Base-by-base conservation (phyloP, 2,329 filamentous ascomycete genomes). In the Beauveria pseudobassiana region DNA sequence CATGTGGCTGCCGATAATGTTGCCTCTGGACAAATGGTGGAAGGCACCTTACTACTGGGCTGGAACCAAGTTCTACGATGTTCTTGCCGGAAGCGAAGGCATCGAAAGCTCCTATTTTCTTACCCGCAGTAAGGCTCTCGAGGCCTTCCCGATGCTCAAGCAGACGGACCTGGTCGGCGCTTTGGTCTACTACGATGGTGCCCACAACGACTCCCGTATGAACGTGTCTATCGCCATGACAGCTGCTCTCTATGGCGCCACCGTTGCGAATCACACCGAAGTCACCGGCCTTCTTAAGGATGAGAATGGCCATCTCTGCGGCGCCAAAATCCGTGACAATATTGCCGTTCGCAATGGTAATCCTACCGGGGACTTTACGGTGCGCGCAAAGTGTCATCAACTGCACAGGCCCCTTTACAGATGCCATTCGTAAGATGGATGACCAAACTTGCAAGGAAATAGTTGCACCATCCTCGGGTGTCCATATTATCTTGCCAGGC, bases 171-270 rank as follows among this genome's bases (percentile, higher is more conserved):
- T 96, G 16, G 83, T 92, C 50, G 91, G 91, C 64, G 90, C 91
- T 62, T 77, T 96, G 69, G 91, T 96, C 26, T 96, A 96, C 79
- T 96, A 96, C 72, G 91, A 96, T 76, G 91, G 91, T 68, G 90
- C 90, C 34, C 91, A 96, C 76, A 96, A 96, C 71, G 91, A 96
- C 74, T 95, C 91, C 22, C 85, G 91, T 55, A 96, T 96, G 91
- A 96, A 96, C 71, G 88, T 95, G 30, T 93, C 90, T 9, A 80
- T 96, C 62, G 91, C 90, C 22, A 90, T 93, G 85, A 96, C 91
- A 20, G 90, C 91, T 61, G 90, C 91, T n/a, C 78, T 96, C 49
- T 96, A 95, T 71, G 91, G 91, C 38, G 85, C 87, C 61, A 96
- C 90, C 4, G 84, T 95, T 45, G 84, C 91, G 63, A 96, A 93